phyloP scores from a whole-genome alignment of 306 rosid species.

The Boehmeria nivea region DNA sequence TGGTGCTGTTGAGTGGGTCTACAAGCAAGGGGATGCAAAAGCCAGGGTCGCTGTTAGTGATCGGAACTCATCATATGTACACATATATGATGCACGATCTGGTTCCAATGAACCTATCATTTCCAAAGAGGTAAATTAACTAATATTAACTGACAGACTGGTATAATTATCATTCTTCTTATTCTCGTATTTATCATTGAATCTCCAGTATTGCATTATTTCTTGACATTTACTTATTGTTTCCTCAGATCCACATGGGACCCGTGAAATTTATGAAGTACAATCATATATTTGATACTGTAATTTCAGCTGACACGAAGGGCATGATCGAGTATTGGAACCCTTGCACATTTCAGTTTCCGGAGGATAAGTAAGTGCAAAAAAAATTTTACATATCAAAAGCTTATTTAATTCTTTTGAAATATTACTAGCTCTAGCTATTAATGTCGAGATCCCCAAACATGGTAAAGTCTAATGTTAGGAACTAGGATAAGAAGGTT shows the following conservation, averaged over 20 bases:
- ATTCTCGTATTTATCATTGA: background rate
- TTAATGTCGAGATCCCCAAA: too few relatives aligned
- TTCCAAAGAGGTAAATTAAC: constrained; percentile 61
- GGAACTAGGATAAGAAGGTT: too few relatives aligned
- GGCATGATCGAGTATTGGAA: constrained; percentile 91
- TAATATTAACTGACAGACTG: constrained; percentile 6
- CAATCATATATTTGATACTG: constrained; percentile 63
- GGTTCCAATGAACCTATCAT: constrained; percentile 85
- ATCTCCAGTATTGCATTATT: background rate
- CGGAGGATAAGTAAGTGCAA: constrained; percentile 64
- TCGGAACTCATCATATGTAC: constrained; percentile 64
- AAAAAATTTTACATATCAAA: too few relatives aligned
- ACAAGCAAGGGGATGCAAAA: constrained; percentile 91
- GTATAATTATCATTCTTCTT: constrained; percentile 1
- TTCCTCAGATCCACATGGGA: constrained; percentile 59
- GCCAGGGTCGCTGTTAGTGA: constrained; percentile 85
- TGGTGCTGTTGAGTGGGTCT: constrained; percentile 97
- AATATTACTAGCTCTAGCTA: too few relatives aligned
- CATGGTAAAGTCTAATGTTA: too few relatives aligned
- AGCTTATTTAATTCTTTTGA: too few relatives aligned
- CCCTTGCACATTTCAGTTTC: constrained; percentile 69
- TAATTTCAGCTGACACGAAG: constrained; percentile 75
- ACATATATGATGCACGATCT: constrained; percentile 80
- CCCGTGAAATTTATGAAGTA: constrained; percentile 88
- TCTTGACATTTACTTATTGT: constrained; percentile 15